phyloP scores from a whole-genome alignment of 2,329 filamentous ascomycete genomes.

The Lizonia empirigonia region DNA sequence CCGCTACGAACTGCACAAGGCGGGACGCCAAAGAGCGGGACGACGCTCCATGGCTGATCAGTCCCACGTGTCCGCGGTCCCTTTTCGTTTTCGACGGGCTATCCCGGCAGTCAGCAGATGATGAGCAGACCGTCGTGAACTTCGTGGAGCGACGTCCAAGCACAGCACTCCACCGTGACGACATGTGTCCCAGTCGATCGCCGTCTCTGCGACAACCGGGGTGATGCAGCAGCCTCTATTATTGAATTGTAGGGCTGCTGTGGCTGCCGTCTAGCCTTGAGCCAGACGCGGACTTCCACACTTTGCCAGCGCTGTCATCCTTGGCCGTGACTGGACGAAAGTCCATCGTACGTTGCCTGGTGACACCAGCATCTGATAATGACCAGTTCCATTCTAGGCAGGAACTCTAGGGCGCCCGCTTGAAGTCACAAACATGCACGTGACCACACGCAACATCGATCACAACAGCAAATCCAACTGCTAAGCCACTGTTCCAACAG shows the following conservation, averaged over 20 bases:
- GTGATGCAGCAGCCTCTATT: conserved; percentile 2
- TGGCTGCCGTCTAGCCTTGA: neutral
- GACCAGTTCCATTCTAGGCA: neutral
- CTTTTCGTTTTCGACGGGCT: conserved; percentile 19
- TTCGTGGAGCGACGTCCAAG: conserved; percentile 4
- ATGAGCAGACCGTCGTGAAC: conserved; percentile 16
- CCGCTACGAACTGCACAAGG: conserved; percentile 14
- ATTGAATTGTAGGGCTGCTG: conserved; percentile 4
- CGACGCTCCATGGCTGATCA: conserved; percentile 22
- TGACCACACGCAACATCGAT: conserved; percentile 1
- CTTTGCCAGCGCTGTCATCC: conserved; percentile 1
- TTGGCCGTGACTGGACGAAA: neutral
- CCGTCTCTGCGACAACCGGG: conserved; percentile 6
- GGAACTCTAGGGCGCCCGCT: neutral
- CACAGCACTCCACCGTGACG: conserved; percentile 18
- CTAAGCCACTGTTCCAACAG: conserved; percentile 10
- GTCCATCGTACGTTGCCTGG: neutral
- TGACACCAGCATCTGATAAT: conserved; percentile 11
- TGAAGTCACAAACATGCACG: neutral
- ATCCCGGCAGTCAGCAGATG: conserved; percentile 21
- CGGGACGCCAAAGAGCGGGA: conserved; percentile 20
- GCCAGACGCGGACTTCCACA: conserved; percentile 5
- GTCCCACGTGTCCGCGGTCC: conserved; percentile 25
- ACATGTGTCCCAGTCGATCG: conserved; percentile 22
- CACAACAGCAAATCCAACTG: neutral